A percentile compares a stretch with the other conserved stretches of the same genome.
These are phyloP conservation scores for Neurospora hispaniola DNA, from an alignment of 495 filamentous ascomycete species.

Conservation along the genomic window DNA sequence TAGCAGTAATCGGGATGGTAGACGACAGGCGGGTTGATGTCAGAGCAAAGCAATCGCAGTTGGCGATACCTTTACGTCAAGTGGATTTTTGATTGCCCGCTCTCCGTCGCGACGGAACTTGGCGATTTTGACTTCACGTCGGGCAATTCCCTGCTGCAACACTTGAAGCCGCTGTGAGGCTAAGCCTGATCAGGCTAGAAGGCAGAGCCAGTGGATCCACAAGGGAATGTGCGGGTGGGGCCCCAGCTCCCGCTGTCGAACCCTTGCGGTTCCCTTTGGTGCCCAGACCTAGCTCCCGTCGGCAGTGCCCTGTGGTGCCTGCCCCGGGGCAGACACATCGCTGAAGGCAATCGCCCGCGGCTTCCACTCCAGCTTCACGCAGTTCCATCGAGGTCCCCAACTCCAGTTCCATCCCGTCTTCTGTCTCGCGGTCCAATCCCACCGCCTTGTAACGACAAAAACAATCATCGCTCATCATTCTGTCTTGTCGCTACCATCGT, in stretches of 20 bases:
- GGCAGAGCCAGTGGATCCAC: not conserved
- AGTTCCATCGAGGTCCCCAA: not conserved
- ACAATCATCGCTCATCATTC: not conserved
- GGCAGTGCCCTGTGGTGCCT: not conserved
- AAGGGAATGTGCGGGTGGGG: not conserved
- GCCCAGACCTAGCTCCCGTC: not conserved
- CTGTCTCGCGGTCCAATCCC: slow-evolving; percentile 4
- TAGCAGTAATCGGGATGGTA: not conserved
- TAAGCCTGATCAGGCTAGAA: not conserved
- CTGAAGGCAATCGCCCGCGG: not conserved
- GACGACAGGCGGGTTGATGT: not conserved
- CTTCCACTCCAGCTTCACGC: not conserved
- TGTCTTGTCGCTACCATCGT: not conserved
- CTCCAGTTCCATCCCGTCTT: not conserved
- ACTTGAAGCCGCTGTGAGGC: not conserved
- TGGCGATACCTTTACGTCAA: not conserved
- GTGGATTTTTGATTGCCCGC: slow-evolving; percentile 25
- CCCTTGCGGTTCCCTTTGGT: not conserved
- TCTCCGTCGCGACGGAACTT: slow-evolving; percentile 5
- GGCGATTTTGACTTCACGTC: not conserved
- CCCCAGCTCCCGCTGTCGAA: not conserved
- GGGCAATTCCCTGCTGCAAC: not conserved
- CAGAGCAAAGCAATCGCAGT: not conserved
- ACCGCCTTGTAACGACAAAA: slow-evolving; percentile 8
- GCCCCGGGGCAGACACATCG: not conserved